phyloP scores from a whole-genome alignment of 306 rosid species.

The Prunus dulcis region DNA sequence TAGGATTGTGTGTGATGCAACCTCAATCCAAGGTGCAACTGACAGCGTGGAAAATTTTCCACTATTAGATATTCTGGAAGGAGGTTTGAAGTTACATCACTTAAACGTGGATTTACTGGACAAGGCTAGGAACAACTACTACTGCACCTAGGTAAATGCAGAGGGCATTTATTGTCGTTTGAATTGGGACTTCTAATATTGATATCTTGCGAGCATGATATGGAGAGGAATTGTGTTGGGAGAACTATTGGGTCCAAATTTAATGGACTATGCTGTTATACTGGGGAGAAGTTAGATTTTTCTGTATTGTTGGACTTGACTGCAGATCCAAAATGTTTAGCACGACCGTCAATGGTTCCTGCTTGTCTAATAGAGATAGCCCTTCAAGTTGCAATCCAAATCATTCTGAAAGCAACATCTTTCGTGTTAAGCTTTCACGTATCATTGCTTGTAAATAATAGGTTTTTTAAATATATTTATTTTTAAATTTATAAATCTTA shows the following conservation, averaged over 20 bases:
- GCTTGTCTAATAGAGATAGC: not conserved
- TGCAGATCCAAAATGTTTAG: not conserved
- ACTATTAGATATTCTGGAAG: conserved; percentile 71
- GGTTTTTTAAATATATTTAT: not conserved
- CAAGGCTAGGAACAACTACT: conserved; percentile 76
- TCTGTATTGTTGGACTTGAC: not conserved
- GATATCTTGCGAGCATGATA: not conserved
- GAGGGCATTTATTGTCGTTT: not conserved
- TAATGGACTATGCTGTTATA: not conserved
- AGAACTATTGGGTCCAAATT: not conserved
- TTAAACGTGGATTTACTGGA: conserved; percentile 38
- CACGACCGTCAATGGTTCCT: not conserved
- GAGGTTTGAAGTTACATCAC: conserved; percentile 90
- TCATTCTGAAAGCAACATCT: not conserved
- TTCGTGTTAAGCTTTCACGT: not conserved
- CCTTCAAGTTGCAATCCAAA: not conserved
- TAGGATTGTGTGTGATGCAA: no score
- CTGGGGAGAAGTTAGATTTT: not conserved
- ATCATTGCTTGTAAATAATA: not conserved
- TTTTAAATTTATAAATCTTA: not conserved
- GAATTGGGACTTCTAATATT: not conserved
- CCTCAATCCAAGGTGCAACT: no score
- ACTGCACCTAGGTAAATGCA: conserved; percentile 78
- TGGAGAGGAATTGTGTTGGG: not conserved
- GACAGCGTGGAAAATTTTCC: conserved; percentile 16